Conservation (phyloP, 192 early-diverging fungal genomes). For the Hyaloraphidium curvatum region DNA sequence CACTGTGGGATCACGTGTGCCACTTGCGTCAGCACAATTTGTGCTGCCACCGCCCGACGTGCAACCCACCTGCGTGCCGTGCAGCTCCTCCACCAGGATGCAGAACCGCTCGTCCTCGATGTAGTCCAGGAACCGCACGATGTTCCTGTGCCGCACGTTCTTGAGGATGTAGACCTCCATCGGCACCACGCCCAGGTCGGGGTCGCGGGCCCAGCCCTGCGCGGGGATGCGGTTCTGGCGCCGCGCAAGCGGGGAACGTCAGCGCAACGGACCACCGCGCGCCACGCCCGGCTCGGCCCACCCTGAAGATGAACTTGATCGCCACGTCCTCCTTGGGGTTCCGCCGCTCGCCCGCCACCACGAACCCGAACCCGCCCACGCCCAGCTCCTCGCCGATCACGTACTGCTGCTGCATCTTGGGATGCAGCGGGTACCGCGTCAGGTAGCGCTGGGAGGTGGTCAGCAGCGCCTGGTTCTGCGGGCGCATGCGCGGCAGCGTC, state of each 20-base stretch:
- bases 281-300: background rate
- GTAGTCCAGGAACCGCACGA: slow-evolving; percentile 12
- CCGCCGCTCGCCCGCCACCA: slow-evolving; percentile 34
- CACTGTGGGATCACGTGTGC: slow-evolving; percentile 8
- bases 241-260: background rate
- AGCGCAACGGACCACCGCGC: background rate
- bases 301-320: slow-evolving; percentile 40
- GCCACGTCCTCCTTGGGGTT: slow-evolving; percentile 31
- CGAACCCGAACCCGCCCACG: slow-evolving; percentile 58
- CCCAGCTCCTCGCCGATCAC: slow-evolving; percentile 40
- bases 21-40: no score
- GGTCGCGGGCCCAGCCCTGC: slow-evolving; percentile 28
- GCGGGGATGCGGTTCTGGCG: slow-evolving; percentile 24
- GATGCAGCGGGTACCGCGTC: slow-evolving; percentile 18
- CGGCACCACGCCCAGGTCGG: slow-evolving; percentile 30
- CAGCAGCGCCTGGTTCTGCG: background rate
- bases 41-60: no score
- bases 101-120: slow-evolving; percentile 27
- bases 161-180: slow-evolving; percentile 40
- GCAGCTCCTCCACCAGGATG: slow-evolving; percentile 47
- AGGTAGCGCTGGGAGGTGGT: slow-evolving; percentile 2
- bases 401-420: slow-evolving; percentile 26
- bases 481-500: no score
- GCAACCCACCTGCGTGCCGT: slow-evolving; percentile 18
- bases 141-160: slow-evolving; percentile 23